These are phyloP conservation scores for Pyrus hybrid DNA, from an alignment of 331 rosid genomes.

Conservation along the genomic window DNA sequence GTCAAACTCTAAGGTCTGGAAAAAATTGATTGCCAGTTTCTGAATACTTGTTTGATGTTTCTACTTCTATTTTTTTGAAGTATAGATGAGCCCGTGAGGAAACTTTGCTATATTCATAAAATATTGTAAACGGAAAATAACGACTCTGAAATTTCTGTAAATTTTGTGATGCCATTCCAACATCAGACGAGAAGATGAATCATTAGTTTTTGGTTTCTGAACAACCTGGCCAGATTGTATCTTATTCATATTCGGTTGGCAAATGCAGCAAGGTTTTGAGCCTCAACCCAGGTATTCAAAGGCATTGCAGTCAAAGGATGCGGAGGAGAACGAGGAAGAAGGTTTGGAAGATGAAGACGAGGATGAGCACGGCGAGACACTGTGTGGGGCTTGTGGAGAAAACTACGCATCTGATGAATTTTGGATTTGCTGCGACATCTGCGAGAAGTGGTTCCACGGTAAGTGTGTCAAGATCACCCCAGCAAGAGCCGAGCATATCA, in stretches of 20 bases:
- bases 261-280: slow-evolving; percentile 53
- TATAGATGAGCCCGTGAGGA: background rate
- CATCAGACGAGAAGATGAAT: background rate
- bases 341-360: slow-evolving; percentile 42
- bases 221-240: background rate
- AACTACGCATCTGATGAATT: slow-evolving; percentile 56
- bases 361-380: slow-evolving; percentile 53
- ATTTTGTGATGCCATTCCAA: background rate
- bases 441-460: slow-evolving; percentile 86
- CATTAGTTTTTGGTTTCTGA: background rate
- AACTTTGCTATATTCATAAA: background rate
- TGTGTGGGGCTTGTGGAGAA: slow-evolving; percentile 72
- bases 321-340: slow-evolving; percentile 45
- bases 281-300: slow-evolving; percentile 44
- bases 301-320: slow-evolving; percentile 34
- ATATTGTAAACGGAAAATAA: background rate
- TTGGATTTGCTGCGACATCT: slow-evolving; percentile 72
- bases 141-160: background rate
- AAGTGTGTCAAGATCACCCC: slow-evolving; percentile 84
- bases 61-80: background rate
- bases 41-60: background rate
- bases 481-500: slow-evolving; percentile 63
- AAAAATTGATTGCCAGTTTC: background rate
- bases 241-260: slow-evolving; percentile 8
- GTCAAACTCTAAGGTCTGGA: slow-evolving; percentile 54